Evolutionary conservation across 768 basidiomycete species (phyloP).

Genomic region (Calocybe cyanea): DNA sequence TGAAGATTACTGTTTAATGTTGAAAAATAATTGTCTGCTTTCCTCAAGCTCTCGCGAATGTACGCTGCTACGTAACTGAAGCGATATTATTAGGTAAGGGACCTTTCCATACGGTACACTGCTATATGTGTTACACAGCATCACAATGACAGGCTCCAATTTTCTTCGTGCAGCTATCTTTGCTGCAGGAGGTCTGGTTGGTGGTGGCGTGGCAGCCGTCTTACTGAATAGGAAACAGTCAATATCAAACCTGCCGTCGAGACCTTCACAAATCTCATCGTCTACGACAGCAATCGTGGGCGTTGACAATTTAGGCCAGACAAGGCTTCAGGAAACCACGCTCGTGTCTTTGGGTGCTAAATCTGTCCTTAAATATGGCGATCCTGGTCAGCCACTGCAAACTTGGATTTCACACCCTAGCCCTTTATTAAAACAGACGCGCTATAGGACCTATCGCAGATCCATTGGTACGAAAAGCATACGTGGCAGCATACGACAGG

Average conservation of each 20-base stretch:
- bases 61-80: no score
- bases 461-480: conserved; percentile 73
- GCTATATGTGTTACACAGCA: no score
- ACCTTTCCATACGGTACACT: no score
- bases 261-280: conserved; percentile 4
- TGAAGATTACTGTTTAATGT: neutral
- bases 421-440: no score
- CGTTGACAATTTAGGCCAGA: conserved; percentile 39
- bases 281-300: conserved; percentile 39
- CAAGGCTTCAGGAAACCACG: conserved; percentile 36
- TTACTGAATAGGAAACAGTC: conserved; percentile 32
- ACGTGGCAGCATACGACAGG: conserved; percentile 88
- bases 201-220: conserved; percentile 65
- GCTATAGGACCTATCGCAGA: conserved; percentile 80
- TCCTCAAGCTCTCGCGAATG: no score
- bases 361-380: conserved; percentile 67
- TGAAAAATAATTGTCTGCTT: no score
- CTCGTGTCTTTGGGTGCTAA: conserved; percentile 22
- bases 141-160: conserved; percentile 33
- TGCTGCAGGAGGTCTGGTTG: conserved; percentile 77
- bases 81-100: no score
- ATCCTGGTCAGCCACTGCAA: conserved; percentile 58
- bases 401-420: no score
- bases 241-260: conserved; percentile 9
- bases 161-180: conserved; percentile 70